Conservation (phyloP, 1,139 yeast genomes). For the Zygosaccharomyces pseudobailii region DNA sequence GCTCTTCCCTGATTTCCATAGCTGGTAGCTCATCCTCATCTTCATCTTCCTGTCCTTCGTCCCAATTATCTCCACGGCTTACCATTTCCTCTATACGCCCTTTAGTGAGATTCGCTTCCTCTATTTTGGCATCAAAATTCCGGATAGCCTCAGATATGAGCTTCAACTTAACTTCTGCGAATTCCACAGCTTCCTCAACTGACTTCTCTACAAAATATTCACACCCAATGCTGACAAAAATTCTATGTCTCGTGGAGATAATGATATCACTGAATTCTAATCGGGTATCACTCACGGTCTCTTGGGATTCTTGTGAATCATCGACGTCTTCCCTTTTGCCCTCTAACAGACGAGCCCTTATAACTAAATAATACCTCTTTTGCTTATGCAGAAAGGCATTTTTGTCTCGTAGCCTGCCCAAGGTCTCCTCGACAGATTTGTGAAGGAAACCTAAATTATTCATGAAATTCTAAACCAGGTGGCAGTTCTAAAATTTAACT, state of each 20-base stretch:
- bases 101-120: conserved; percentile 39
- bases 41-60: conserved; percentile 13
- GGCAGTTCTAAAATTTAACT: background rate
- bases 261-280: conserved; percentile 34
- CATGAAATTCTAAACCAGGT: background rate
- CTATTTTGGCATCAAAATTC: conserved; percentile 41
- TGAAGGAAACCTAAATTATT: conserved; percentile 26
- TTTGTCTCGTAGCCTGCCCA: conserved; percentile 29
- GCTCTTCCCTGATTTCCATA: conserved; percentile 80
- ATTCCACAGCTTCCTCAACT: conserved; percentile 42
- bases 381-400: conserved; percentile 30
- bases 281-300: conserved; percentile 22
- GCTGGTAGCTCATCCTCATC: conserved; percentile 47
- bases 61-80: conserved; percentile 18
- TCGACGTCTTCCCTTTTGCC: conserved; percentile 8
- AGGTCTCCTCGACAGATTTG: conserved; percentile 27
- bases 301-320: conserved; percentile 11
- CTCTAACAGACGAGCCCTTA: conserved; percentile 27
- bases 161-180: conserved; percentile 40
- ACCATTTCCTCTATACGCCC: conserved; percentile 36
- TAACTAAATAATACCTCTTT: conserved; percentile 29
- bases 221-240: conserved; percentile 51
- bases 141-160: conserved; percentile 39
- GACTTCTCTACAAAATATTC: conserved; percentile 54
- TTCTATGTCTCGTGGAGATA: conserved; percentile 33